These are phyloP conservation scores for Chamaenerion angustifolium DNA, from an alignment of 345 rosid species.

Conservation along the genomic window DNA sequence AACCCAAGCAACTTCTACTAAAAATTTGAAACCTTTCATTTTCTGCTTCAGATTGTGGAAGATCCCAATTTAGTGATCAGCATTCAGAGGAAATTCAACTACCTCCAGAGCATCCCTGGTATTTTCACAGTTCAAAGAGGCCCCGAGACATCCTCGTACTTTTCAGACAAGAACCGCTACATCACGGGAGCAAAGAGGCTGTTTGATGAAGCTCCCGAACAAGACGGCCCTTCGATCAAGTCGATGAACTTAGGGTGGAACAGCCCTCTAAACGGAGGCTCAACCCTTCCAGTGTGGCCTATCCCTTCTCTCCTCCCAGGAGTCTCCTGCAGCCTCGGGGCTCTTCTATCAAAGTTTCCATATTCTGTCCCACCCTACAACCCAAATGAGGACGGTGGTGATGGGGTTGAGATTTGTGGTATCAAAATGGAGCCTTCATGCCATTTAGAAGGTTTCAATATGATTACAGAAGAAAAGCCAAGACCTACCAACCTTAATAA, in stretches of 20 bases:
- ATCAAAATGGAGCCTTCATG: slow-evolving; percentile 12
- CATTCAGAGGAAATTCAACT: slow-evolving; percentile 53
- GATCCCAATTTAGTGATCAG: slow-evolving; percentile 52
- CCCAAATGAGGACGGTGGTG: slow-evolving; percentile 2
- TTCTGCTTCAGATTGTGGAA: slow-evolving; percentile 29
- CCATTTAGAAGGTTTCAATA: slow-evolving; percentile 7
- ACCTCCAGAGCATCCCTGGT: slow-evolving; percentile 61
- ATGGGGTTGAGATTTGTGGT: slow-evolving; percentile 7
- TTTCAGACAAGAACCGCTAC: slow-evolving; percentile 3
- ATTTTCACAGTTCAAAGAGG: slow-evolving; percentile 37
- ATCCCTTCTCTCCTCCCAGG: slow-evolving; percentile 36
- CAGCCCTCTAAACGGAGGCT: slow-evolving; percentile 26
- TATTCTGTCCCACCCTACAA: slow-evolving; percentile 18
- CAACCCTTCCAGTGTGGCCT: slow-evolving; percentile 25
- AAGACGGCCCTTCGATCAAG: slow-evolving; percentile 20
- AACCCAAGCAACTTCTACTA: not conserved
- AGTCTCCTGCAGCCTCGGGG: slow-evolving; percentile 34
- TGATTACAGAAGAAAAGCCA: slow-evolving; percentile 9
- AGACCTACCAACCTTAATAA: slow-evolving; percentile 9
- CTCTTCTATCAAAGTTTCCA: slow-evolving; percentile 41
- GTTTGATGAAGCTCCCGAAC: slow-evolving; percentile 14
- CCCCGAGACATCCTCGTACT: too few relatives aligned
- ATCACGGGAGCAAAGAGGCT: slow-evolving; percentile 27
- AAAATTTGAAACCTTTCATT: not conserved
- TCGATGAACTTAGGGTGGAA: slow-evolving; percentile 49